phyloP scores from a whole-genome alignment of 495 filamentous ascomycete species.

The Barbatosphaeria neglecta region DNA sequence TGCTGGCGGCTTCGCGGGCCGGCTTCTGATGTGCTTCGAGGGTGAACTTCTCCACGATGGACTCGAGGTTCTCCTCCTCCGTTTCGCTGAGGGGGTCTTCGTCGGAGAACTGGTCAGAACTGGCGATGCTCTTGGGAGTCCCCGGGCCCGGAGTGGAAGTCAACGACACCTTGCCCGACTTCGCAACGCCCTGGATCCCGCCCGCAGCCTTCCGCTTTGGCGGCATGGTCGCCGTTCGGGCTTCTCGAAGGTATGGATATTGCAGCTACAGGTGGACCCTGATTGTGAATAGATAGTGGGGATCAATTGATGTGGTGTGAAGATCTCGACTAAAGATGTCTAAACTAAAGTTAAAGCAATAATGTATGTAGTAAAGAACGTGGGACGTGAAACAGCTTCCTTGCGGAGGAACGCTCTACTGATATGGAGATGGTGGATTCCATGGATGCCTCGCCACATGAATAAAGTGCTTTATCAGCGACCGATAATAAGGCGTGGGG shows the following conservation, averaged over 20 bases:
- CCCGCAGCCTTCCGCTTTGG: slow-evolving; percentile 66
- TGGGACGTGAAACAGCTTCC: too few species aligned
- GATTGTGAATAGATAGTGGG: too few species aligned
- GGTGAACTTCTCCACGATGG: slow-evolving; percentile 56
- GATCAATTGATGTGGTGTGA: too few species aligned
- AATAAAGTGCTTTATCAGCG: not conserved
- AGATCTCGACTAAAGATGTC: too few species aligned
- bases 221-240: slow-evolving; percentile 47
- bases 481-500: not conserved
- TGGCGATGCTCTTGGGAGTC: slow-evolving; percentile 53
- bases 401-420: too few species aligned
- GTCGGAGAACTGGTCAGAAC: slow-evolving; percentile 58
- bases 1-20: slow-evolving; percentile 11
- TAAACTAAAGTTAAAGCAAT: too few species aligned
- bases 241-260: too few species aligned
- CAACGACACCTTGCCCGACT: slow-evolving; percentile 48
- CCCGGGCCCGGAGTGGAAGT: slow-evolving; percentile 57
- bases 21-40: slow-evolving; percentile 33
- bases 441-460: too few species aligned
- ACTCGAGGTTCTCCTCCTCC: slow-evolving; percentile 40
- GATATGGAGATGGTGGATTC: not conserved
- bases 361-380: too few species aligned
- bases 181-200: slow-evolving; percentile 41
- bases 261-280: too few species aligned
- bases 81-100: slow-evolving; percentile 49